These are phyloP conservation scores for Globisporangium sylvaticum DNA, from an alignment of 352 stramenopile genomes.

Conservation along the genomic window DNA sequence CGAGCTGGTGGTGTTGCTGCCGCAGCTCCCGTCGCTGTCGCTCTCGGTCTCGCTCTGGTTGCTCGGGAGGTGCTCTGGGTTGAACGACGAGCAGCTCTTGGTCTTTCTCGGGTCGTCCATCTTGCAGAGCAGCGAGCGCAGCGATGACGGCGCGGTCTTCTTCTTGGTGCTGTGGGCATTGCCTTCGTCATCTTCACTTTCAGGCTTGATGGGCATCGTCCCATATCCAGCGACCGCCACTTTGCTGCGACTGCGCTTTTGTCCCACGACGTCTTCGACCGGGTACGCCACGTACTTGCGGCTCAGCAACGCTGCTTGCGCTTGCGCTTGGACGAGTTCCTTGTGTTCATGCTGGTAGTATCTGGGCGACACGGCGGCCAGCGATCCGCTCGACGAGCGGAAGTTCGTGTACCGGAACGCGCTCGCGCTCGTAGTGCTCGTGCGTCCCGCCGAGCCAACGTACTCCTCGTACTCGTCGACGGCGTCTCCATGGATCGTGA, in stretches of 20 bases:
- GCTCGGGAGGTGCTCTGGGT: slow-evolving; percentile 18
- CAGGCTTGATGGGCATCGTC: slow-evolving; percentile 24
- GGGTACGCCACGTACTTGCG: slow-evolving; percentile 32
- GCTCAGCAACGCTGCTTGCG: slow-evolving; percentile 6
- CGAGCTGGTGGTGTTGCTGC: slow-evolving; percentile 17
- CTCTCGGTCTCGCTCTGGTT: slow-evolving; percentile 79
- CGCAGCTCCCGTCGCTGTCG: slow-evolving; percentile 66
- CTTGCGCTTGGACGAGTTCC: neutral
- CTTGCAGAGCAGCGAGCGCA: slow-evolving; percentile 17
- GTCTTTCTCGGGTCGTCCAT: slow-evolving; percentile 13
- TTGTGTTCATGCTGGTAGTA: slow-evolving; percentile 6
- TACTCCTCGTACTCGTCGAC: neutral
- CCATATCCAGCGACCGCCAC: slow-evolving; percentile 26
- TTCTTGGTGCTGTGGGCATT: slow-evolving; percentile 12
- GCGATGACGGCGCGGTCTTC: slow-evolving; percentile 13
- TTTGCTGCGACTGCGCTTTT: slow-evolving; percentile 13
- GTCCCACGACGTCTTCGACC: slow-evolving; percentile 26
- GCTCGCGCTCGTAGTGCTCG: neutral
- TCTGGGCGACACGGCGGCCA: slow-evolving; percentile 5
- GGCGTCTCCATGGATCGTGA: slow-evolving; percentile 8
- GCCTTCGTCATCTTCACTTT: slow-evolving; percentile 9
- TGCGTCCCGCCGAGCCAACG: neutral
- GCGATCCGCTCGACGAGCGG: neutral
- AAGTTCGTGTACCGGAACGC: slow-evolving; percentile 10
- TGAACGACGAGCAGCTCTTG: neutral